A percentile compares a stretch with the other conserved stretches of the same genome.
Conservation (phyloP, 2,329 filamentous ascomycete genomes). For the Xylaria sp. region DNA sequence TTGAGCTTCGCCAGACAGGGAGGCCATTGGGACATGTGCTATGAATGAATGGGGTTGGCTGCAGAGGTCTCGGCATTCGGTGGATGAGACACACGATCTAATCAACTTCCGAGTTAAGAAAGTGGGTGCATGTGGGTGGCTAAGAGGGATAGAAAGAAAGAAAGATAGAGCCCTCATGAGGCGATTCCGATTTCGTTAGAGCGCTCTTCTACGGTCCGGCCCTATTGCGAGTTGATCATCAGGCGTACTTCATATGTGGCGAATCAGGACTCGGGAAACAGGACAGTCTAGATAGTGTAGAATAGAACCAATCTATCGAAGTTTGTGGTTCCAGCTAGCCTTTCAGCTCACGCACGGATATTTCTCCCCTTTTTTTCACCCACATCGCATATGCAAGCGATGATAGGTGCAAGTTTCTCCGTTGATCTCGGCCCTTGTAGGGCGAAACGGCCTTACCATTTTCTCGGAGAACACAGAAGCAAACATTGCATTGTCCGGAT, state of each 20-base stretch:
- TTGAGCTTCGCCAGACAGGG: conserved; percentile 77
- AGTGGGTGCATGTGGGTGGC: not conserved
- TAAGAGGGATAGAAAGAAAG: not conserved
- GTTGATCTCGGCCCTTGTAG: conserved; percentile 3
- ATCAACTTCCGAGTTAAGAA: not conserved
- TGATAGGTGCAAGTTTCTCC: not conserved
- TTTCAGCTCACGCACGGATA: conserved; percentile 18
- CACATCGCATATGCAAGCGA: not conserved
- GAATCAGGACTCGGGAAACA: conserved; percentile 1
- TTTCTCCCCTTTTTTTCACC: not conserved
- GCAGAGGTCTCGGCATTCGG: conserved; percentile 1
- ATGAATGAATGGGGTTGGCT: conserved; percentile 44
- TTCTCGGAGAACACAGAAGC: conserved; percentile 1
- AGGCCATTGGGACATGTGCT: conserved; percentile 78
- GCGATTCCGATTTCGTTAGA: conserved; percentile 15
- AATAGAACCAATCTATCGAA: conserved; percentile 13
- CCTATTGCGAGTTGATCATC: conserved; percentile 1
- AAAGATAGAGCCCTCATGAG: conserved; percentile 1
- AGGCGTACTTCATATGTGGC: conserved; percentile 10
- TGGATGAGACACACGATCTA: conserved; percentile 7
- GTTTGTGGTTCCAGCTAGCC: conserved; percentile 3
- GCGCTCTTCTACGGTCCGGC: not conserved
- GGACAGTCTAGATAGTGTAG: conserved; percentile 1
- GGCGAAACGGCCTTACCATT: conserved; percentile 19
- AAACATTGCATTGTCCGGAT: not conserved